Conservation (phyloP, 495 filamentous ascomycete species). For the Physcia stellaris region DNA sequence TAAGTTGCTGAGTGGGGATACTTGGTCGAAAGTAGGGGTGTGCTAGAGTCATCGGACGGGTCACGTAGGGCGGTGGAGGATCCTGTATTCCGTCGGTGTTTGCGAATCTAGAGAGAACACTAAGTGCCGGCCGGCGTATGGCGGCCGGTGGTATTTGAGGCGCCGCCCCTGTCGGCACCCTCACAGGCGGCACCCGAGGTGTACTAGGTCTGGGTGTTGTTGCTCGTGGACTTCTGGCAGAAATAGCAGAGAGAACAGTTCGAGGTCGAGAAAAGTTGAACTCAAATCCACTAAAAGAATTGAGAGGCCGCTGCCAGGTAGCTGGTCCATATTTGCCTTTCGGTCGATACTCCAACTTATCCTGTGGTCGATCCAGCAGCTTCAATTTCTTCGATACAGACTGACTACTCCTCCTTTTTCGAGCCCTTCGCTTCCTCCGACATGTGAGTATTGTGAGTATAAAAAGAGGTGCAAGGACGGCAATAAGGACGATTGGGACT, state of each 20-base stretch:
- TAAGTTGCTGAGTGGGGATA: neutral
- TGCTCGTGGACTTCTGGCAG: too few species aligned
- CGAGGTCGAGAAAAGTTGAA: neutral
- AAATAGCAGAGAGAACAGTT: neutral
- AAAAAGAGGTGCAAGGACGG: conserved; percentile 10
- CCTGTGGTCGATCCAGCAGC: neutral
- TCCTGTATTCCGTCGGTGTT: neutral
- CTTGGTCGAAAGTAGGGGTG: neutral
- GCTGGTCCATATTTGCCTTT: neutral
- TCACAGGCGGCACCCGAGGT: too few species aligned
- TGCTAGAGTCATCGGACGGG: neutral
- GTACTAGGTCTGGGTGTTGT: too few species aligned
- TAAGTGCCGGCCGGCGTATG: neutral
- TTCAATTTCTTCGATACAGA: neutral
- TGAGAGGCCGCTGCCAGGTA: neutral
- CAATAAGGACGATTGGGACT: conserved; percentile 11
- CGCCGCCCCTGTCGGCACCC: too few species aligned
- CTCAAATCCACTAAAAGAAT: neutral
- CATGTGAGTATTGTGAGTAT: conserved; percentile 7
- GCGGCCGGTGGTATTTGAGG: too few species aligned
- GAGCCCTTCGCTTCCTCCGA: conserved; percentile 7
- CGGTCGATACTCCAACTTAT: neutral
- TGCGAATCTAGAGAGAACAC: neutral
- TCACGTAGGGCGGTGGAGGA: neutral
- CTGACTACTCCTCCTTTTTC: conserved; percentile 3